These are phyloP conservation scores for Leersia perrieri DNA, from an alignment of 176 grass and related monocot species.

Conservation along the genomic window DNA sequence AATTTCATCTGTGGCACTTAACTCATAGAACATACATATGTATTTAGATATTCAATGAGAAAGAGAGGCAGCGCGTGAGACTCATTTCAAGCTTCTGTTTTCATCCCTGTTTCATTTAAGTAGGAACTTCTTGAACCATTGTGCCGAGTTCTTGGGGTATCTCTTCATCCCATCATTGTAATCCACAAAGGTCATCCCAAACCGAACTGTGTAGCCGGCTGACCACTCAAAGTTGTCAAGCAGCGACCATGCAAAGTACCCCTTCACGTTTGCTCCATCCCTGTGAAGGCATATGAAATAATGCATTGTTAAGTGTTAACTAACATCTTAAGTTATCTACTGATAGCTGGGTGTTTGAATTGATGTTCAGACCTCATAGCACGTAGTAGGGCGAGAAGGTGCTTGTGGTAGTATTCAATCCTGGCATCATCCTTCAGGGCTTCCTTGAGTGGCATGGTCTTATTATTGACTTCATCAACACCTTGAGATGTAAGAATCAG, in stretches of 20 bases:
- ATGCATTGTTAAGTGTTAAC: not conserved
- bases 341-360: no score
- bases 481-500: not conserved
- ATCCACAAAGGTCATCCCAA: constrained; percentile 51
- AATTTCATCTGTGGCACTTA: not conserved
- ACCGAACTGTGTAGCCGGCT: constrained; percentile 39
- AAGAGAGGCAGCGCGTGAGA: no score
- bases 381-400: constrained; percentile 28
- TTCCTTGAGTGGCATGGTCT: constrained; percentile 30
- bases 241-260: constrained; percentile 60
- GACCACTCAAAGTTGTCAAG: constrained; percentile 60
- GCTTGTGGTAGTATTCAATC: constrained; percentile 43
- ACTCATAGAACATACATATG: not conserved
- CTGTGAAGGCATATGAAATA: not conserved
- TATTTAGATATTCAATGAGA: no score
- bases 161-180: constrained; percentile 31
- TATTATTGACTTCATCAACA: constrained; percentile 36
- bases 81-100: no score
- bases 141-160: constrained; percentile 38
- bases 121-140: constrained; percentile 52
- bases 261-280: constrained; percentile 50
- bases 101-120: no score
- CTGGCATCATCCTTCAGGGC: constrained; percentile 49
- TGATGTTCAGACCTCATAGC: constrained; percentile 44
- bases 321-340: not conserved